Percentiles rank a stretch among this genome's conserved stretches.
phyloP scores from a whole-genome alignment of 2,329 filamentous ascomycete genomes.

The Nigrospora oryzae region DNA sequence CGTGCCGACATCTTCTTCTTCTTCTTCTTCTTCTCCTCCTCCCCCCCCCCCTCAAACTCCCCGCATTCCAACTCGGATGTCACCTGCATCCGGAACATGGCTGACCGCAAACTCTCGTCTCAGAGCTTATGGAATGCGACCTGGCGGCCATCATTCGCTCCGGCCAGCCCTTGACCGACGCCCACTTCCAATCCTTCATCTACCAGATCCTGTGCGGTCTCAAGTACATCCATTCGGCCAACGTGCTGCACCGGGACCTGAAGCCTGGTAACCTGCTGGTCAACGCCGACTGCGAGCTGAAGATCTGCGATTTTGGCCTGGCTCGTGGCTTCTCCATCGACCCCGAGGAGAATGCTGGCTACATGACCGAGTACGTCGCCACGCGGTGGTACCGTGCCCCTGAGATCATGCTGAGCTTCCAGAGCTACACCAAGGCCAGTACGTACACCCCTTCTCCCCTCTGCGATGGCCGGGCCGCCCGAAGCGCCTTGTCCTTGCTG shows the following conservation, averaged over 20 bases:
- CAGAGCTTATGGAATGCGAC: constrained; percentile 99
- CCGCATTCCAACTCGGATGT: background rate
- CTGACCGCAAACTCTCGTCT: constrained; percentile 7
- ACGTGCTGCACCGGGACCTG: constrained; percentile 91
- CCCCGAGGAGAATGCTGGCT: constrained; percentile 95
- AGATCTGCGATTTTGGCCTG: constrained; percentile 97
- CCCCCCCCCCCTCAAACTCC: constrained; percentile 4
- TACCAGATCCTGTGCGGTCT: constrained; percentile 98
- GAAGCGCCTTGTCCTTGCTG: background rate
- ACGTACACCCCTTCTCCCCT: constrained; percentile 28
- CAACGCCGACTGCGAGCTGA: constrained; percentile 98
- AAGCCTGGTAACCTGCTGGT: constrained; percentile 97
- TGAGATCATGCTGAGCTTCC: constrained; percentile 99
- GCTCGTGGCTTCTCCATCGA: constrained; percentile 95
- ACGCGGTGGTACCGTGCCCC: constrained; percentile 93
- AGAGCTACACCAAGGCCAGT: constrained; percentile 99
- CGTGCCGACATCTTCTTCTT: background rate
- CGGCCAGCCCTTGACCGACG: constrained; percentile 92
- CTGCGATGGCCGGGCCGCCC: background rate
- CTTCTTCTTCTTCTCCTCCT: too few relatives aligned
- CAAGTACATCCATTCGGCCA: constrained; percentile 98
- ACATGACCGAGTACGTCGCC: constrained; percentile 99
- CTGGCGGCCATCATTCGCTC: constrained; percentile 96
- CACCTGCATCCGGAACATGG: background rate
- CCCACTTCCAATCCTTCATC: constrained; percentile 99